Base-by-base conservation (phyloP, 768 basidiomycete genomes). In the Hygrophorus russula region DNA sequence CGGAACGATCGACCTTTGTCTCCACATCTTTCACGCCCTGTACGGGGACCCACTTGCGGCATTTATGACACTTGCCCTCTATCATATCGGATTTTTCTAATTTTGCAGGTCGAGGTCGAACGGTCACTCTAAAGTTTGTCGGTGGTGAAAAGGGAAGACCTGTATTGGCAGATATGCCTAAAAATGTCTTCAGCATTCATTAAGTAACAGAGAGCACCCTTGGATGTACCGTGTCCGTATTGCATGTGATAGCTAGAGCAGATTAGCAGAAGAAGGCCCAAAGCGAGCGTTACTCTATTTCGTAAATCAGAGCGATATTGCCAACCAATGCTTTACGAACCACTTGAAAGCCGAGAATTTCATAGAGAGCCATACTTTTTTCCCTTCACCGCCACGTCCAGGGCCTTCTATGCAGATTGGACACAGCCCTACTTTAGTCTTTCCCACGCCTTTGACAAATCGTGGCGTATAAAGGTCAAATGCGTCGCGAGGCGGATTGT, bases 271-370 rank as follows among this genome's bases (percentile, higher is more conserved):
- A 0, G 20, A 30, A 11, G 18, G n/a, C 4, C 18, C 5, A 27
- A 14, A 10, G 10, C 13, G 12, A 14, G 35, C 2, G 14, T 2
- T 17, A 35, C 28, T 44, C 37, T 39, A 15, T 15, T 18, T 17
- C 28, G 34, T 0, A n/a, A 31, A 33, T 32, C 18, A 36, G 29
- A 42, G 30, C 29, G 11, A n/a, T 10, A 24, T 11, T 15, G 7
- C 18, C 3, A 38, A 33, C 36, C 36, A 19, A 38, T 31, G 18
- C 6, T 12, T 8, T 17, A 68, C 73, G 12, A 46, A 80, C 82
- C 65, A 86, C 84, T 88, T 87, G 66, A 78, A 87, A 14, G 85
- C 85, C 11, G 80, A 82, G 53, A 82, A 79, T 51, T 87, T 87
- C 74, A 78, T 86, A 2, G 77, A 73, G 28, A 86, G 59, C 86